phyloP scores from a whole-genome alignment of 1,284 basidiomycete species.

The Wallemia hederae region DNA sequence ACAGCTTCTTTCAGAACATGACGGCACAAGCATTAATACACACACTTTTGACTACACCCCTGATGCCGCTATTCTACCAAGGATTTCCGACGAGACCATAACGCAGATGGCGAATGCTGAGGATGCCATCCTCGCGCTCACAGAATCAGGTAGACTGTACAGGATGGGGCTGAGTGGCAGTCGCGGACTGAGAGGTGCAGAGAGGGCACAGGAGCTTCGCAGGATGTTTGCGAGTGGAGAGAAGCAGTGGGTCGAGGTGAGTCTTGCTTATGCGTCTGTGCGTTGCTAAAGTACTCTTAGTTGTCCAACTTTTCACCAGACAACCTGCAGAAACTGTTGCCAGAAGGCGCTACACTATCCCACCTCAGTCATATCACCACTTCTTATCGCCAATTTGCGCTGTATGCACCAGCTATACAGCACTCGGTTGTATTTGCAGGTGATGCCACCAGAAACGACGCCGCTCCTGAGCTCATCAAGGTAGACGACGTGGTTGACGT shows the following conservation, averaged over 20 bases:
- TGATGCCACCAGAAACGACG: background rate
- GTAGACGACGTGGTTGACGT: background rate
- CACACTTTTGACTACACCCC: background rate
- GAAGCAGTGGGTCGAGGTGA: background rate
- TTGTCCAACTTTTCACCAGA: background rate
- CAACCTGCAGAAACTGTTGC: background rate
- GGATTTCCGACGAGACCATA: background rate
- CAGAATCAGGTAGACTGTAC: background rate
- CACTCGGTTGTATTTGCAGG: background rate
- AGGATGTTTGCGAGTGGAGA: background rate
- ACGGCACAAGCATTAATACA: background rate
- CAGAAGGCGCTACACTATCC: background rate
- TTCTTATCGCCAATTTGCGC: background rate
- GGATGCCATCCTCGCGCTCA: background rate
- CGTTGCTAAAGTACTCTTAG: background rate
- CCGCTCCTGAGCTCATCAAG: background rate
- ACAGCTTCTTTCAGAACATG: background rate
- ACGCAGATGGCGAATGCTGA: background rate
- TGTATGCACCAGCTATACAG: background rate
- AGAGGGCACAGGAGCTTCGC: background rate
- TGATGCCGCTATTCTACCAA: background rate
- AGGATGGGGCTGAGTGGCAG: background rate
- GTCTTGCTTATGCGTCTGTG: background rate
- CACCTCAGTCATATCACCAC: background rate
- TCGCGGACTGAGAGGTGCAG: background rate